A percentile compares a stretch with the other conserved stretches of the same genome.
phyloP scores from a whole-genome alignment of 768 basidiomycete genomes.

The Infundibulicybe gibba region DNA sequence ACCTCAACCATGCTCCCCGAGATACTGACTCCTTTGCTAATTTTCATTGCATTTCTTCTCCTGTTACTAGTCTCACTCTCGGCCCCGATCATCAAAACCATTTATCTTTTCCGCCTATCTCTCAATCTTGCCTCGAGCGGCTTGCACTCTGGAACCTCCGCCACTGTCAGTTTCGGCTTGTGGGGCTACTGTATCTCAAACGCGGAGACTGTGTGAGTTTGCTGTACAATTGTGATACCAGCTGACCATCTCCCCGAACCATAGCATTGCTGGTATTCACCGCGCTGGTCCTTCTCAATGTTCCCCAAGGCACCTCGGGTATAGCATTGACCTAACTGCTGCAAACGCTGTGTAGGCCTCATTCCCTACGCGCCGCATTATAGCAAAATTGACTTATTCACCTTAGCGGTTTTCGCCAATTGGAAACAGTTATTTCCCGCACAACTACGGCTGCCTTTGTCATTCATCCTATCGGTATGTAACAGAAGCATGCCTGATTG shows the following conservation, averaged over 20 bases:
- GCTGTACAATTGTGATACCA: conserved; percentile 7
- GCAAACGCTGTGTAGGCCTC: conserved; percentile 38
- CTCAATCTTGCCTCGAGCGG: conserved; percentile 28
- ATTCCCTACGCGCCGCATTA: not conserved
- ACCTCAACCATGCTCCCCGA: conserved; percentile 17
- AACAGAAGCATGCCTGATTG: not conserved
- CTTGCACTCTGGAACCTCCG: conserved; percentile 29
- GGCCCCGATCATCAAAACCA: conserved; percentile 50
- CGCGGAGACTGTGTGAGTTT: conserved; percentile 38
- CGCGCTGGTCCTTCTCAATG: conserved; percentile 37
- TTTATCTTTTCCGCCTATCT: conserved; percentile 52
- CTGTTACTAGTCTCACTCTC: conserved; percentile 62
- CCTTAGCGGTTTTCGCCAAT: conserved; percentile 14
- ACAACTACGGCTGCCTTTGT: conserved; percentile 46
- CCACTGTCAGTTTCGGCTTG: conserved; percentile 48
- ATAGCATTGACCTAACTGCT: conserved; percentile 49
- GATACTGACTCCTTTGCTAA: conserved; percentile 33
- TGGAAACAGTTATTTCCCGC: conserved; percentile 38
- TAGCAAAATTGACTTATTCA: no score
- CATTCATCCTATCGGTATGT: conserved; percentile 51
- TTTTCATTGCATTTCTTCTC: conserved; percentile 54
- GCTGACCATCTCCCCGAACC: conserved; percentile 7
- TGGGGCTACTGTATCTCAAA: conserved; percentile 61
- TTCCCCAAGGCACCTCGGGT: conserved; percentile 47
- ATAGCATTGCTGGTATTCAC: conserved; percentile 40